These are phyloP conservation scores for Citrus reticulata DNA, from an alignment of 345 rosid genomes.

Conservation along the genomic window DNA sequence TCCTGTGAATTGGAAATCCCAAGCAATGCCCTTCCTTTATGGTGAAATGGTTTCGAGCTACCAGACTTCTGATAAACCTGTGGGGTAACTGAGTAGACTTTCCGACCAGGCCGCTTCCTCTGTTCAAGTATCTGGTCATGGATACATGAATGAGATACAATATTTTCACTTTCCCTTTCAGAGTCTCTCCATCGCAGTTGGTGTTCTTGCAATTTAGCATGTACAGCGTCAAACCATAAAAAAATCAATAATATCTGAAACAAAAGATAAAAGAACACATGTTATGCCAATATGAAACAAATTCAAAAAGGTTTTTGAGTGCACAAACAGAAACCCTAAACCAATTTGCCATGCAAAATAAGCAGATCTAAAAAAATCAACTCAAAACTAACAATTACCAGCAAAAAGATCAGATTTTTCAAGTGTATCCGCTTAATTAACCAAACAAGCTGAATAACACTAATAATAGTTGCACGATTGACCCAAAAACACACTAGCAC, in stretches of 20 bases:
- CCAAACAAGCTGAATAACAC: constrained; percentile 1
- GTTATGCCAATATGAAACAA: background rate
- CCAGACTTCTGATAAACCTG: constrained; percentile 70
- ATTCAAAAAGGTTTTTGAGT: background rate
- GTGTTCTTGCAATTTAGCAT: constrained; percentile 33
- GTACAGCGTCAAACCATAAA: constrained; percentile 43
- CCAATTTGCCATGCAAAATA: background rate
- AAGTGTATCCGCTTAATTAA: constrained; percentile 16
- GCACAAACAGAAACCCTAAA: constrained; percentile 3
- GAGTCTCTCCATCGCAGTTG: constrained; percentile 32
- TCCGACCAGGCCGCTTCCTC: constrained; percentile 80
- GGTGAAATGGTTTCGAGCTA: constrained; percentile 35
- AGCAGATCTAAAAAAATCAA: constrained; percentile 21
- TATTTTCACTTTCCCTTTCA: constrained; percentile 38
- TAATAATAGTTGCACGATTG: background rate
- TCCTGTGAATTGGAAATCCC: constrained; percentile 29
- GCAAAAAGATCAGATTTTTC: constrained; percentile 5
- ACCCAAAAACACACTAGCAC: background rate
- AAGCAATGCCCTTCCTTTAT: constrained; percentile 75
- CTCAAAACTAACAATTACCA: constrained; percentile 9
- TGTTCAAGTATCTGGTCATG: constrained; percentile 91
- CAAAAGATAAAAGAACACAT: constrained; percentile 1
- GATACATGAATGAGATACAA: constrained; percentile 83
- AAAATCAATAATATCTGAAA: constrained; percentile 61
- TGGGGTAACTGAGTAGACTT: constrained; percentile 80